A percentile compares a stretch with the other conserved stretches of the same genome.
phyloP scores from a whole-genome alignment of 1,139 yeast species.

The Nakaseomyces sp. region DNA sequence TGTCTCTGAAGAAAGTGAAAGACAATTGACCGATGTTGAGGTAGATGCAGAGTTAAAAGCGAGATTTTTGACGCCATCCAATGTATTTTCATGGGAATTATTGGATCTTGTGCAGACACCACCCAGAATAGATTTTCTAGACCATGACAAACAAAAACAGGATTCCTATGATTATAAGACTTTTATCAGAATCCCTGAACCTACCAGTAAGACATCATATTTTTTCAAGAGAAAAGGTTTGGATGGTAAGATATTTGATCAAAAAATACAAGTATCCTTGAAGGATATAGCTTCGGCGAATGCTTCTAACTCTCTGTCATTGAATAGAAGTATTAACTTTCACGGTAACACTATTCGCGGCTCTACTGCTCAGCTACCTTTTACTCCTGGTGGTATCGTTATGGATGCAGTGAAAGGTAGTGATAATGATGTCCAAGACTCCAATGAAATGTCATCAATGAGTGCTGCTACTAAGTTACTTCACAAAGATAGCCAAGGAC shows the following conservation, averaged over 20 bases:
- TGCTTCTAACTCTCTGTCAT: slow-evolving; percentile 62
- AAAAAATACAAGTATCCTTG: slow-evolving; percentile 49
- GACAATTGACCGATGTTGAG: background rate
- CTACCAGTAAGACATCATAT: slow-evolving; percentile 47
- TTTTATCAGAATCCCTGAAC: slow-evolving; percentile 44
- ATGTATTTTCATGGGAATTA: slow-evolving; percentile 25
- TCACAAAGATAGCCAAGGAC: slow-evolving; percentile 64
- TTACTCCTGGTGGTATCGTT: slow-evolving; percentile 82
- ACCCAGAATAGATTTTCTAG: slow-evolving; percentile 18
- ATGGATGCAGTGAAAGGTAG: slow-evolving; percentile 28
- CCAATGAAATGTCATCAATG: slow-evolving; percentile 10
- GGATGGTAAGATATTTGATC: slow-evolving; percentile 55
- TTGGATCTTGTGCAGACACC: slow-evolving; percentile 28
- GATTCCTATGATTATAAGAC: slow-evolving; percentile 33
- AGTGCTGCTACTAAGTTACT: slow-evolving; percentile 35
- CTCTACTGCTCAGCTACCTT: slow-evolving; percentile 69
- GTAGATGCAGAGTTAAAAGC: slow-evolving; percentile 10
- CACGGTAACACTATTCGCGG: slow-evolving; percentile 61
- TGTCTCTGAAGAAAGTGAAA: background rate
- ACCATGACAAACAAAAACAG: slow-evolving; percentile 19
- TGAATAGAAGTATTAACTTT: slow-evolving; percentile 59
- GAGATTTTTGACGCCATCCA: slow-evolving; percentile 23
- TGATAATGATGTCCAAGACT: slow-evolving; percentile 6
- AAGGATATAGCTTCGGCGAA: slow-evolving; percentile 45
- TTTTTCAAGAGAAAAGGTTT: slow-evolving; percentile 68